Evolutionary conservation across 129 eudicot genomes (phyloP).

Genomic region (Daucus carota): DH1_v3.0 NC_030382.2:53182001-53182500

Average conservation of each 20-base stretch:
- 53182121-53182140: not conserved
- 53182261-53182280: not conserved
- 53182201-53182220: too few species aligned
- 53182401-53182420: slow-evolving; percentile 71
- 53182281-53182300: not conserved
- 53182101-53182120: not conserved
- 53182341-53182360: slow-evolving; percentile 90
- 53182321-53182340: slow-evolving; percentile 66
- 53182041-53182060: too few species aligned
- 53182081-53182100: too few species aligned
- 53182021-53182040: too few species aligned
- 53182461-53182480: slow-evolving; percentile 82
- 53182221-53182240: not conserved
- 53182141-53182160: not conserved
- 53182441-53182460: slow-evolving; percentile 88
- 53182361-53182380: slow-evolving; percentile 77
- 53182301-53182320: not conserved
- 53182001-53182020: too few species aligned
- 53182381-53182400: slow-evolving; percentile 95
- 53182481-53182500: slow-evolving; percentile 74
- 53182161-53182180: not conserved
- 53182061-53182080: too few species aligned
- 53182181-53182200: not conserved
- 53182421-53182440: slow-evolving; percentile 75
- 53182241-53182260: not conserved